Evolutionary conservation across 371 early-diverging fungal species (phyloP).

Genomic region (Syncephalastrum sp.): DNA sequence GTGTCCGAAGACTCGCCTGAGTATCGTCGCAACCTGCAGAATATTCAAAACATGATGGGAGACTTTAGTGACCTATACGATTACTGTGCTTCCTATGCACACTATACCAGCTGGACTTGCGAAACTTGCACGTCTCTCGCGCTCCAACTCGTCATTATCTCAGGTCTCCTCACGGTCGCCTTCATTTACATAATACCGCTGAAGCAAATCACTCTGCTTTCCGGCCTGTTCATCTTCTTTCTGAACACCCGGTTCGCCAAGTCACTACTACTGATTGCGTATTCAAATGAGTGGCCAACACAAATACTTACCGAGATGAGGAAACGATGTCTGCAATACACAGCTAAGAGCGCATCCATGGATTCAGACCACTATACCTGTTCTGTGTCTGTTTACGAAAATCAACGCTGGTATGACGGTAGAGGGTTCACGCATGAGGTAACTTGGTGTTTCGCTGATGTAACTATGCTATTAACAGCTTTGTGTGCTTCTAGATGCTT

Average conservation of each 20-base stretch:
- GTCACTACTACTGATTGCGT: constrained; percentile 14
- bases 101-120: constrained; percentile 29
- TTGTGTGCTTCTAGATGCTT: background rate
- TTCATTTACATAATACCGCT: constrained; percentile 26
- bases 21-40: constrained; percentile 35
- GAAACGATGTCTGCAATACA: constrained; percentile 18
- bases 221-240: constrained; percentile 27
- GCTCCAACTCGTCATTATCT: constrained; percentile 24
- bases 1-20: constrained; percentile 35
- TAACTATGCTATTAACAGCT: background rate
- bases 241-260: constrained; percentile 36
- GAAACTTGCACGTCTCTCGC: constrained; percentile 23
- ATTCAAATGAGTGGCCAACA: background rate
- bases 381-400: constrained; percentile 30
- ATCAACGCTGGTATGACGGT: constrained; percentile 39
- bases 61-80: constrained; percentile 39
- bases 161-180: constrained; percentile 7
- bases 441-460: background rate
- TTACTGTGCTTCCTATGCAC: constrained; percentile 17
- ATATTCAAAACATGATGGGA: constrained; percentile 51
- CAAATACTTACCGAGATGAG: background rate
- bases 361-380: background rate
- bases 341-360: constrained; percentile 6
- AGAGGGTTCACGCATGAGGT: constrained; percentile 35
- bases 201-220: constrained; percentile 17